Percentiles rank a stretch among this genome's conserved stretches.
Conservation (phyloP, 306 rosid species). For the Trifolium subterraneum region DNA sequence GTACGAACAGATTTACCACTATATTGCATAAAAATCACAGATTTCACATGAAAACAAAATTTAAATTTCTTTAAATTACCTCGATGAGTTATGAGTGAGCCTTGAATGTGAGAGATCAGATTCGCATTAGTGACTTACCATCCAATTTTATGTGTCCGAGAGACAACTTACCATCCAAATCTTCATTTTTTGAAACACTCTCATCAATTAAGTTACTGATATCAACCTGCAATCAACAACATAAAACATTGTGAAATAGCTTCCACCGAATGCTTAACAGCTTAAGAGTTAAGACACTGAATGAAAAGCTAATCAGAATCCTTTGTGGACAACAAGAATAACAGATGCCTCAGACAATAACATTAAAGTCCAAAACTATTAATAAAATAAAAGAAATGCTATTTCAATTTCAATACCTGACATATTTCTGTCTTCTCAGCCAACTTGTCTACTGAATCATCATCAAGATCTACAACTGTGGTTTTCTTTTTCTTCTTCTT, state of each 20-base stretch:
- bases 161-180: constrained; percentile 63
- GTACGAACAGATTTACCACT: too few relatives aligned
- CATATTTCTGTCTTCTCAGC: constrained; percentile 81
- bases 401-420: constrained; percentile 53
- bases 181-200: constrained; percentile 56
- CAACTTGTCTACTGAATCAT: constrained; percentile 79
- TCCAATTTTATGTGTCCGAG: neutral
- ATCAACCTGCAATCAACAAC: constrained; percentile 63
- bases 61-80: too few relatives aligned
- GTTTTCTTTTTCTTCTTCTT: constrained; percentile 83
- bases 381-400: neutral
- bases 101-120: too few relatives aligned
- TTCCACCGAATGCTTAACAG: constrained; percentile 4
- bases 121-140: too few relatives aligned
- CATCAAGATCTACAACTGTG: constrained; percentile 54
- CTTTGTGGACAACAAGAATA: neutral
- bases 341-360: neutral
- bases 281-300: neutral
- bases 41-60: too few relatives aligned
- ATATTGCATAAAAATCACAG: too few relatives aligned
- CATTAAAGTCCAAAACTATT: neutral
- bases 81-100: too few relatives aligned
- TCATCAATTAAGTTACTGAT: constrained; percentile 67
- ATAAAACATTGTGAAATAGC: constrained; percentile 14
- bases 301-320: constrained; percentile 23